These are phyloP conservation scores for Trichothecium sympodiale DNA, from an alignment of 2,329 filamentous ascomycete genomes.

Conservation along the genomic window DNA sequence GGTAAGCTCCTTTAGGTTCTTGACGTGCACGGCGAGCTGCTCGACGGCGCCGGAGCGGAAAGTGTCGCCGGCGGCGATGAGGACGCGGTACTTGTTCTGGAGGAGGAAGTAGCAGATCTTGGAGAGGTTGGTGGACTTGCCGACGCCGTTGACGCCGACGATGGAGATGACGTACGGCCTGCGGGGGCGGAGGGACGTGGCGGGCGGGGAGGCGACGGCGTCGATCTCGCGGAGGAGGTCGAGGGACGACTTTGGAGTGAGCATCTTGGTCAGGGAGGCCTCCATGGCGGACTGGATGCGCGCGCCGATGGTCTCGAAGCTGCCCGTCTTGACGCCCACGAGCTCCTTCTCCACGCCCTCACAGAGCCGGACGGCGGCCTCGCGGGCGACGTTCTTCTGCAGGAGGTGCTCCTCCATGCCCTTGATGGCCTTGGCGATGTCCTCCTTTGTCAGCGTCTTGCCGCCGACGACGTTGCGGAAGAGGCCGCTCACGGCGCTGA, in stretches of 20 bases:
- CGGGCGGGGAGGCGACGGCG: slow-evolving; percentile 56
- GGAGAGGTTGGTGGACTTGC: slow-evolving; percentile 93
- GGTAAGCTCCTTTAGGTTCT: slow-evolving; percentile 82
- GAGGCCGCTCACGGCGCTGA: slow-evolving; percentile 75
- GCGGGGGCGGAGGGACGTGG: slow-evolving; percentile 47
- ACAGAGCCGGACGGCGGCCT: slow-evolving; percentile 84
- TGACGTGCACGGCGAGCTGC: slow-evolving; percentile 89
- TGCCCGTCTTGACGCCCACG: slow-evolving; percentile 81
- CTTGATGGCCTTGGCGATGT: slow-evolving; percentile 85
- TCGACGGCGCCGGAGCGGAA: slow-evolving; percentile 96
- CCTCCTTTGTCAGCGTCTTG: slow-evolving; percentile 79
- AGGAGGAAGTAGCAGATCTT: slow-evolving; percentile 98
- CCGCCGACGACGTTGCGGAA: slow-evolving; percentile 94
- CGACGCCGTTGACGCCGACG: slow-evolving; percentile 95
- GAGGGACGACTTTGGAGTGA: slow-evolving; percentile 88
- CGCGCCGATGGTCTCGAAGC: slow-evolving; percentile 78
- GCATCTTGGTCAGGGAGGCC: slow-evolving; percentile 83
- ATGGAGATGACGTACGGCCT: slow-evolving; percentile 97
- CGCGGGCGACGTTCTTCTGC: slow-evolving; percentile 90
- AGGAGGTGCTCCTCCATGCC: slow-evolving; percentile 93
- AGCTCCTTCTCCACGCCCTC: slow-evolving; percentile 86
- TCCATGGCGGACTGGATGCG: slow-evolving; percentile 83
- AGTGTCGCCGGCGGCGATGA: slow-evolving; percentile 90
- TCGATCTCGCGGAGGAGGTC: slow-evolving; percentile 92
- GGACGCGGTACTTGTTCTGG: slow-evolving; percentile 91